Evolutionary conservation across 441 rosid genomes (phyloP).

Genomic region (Geranium incanum): DNA sequence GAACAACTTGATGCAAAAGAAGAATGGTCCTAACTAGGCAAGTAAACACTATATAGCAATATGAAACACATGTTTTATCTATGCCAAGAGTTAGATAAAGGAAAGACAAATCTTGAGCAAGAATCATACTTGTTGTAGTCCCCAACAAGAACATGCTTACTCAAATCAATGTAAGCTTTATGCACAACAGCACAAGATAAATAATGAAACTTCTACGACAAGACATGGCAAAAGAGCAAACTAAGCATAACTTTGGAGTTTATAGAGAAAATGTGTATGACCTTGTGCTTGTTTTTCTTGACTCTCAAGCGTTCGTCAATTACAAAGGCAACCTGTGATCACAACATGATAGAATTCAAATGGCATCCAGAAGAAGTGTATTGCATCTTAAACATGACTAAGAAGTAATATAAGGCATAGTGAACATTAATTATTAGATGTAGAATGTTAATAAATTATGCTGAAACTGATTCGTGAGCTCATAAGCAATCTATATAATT

Average conservation of each 20-base stretch:
- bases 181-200: slow-evolving; percentile 1
- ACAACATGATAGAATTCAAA: slow-evolving; percentile 1
- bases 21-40: not conserved
- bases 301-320: slow-evolving; percentile 74
- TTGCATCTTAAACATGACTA: not conserved
- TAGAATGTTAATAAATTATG: not conserved
- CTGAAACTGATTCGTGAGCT: not conserved
- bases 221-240: not conserved
- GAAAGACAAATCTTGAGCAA: not conserved
- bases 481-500: not conserved
- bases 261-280: slow-evolving; percentile 20
- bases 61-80: not conserved
- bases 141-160: not conserved
- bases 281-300: slow-evolving; percentile 82
- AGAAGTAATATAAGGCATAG: not conserved
- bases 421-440: not conserved
- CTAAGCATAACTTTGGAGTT: not conserved
- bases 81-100: not conserved
- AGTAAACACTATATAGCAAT: not conserved
- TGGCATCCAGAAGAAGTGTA: not conserved
- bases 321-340: slow-evolving; percentile 69
- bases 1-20: not conserved
- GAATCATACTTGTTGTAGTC: not conserved
- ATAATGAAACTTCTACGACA: not conserved
- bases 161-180: not conserved